Evolutionary conservation across 352 stramenopile species (phyloP), one percentile per base, ranked within the genome.

Genomic region (Globisporangium nagaii): DNA sequence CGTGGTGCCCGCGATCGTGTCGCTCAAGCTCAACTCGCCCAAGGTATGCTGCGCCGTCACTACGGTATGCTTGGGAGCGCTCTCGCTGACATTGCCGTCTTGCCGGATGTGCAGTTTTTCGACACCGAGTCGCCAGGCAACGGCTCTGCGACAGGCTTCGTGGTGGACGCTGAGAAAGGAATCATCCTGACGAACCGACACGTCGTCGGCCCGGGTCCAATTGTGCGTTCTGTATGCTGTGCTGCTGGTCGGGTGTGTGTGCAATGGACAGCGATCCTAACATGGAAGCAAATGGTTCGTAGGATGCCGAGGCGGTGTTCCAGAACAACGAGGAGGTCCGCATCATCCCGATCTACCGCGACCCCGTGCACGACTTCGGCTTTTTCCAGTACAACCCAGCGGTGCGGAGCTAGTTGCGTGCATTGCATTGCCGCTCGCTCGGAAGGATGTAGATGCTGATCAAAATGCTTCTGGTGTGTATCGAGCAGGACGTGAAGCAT

Each of bases 111-210:
- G 60, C 67, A 94, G 73, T 93, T 91, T 24, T 97, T 97, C 55
- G 90, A 97, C 47, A 93, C 84, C 1, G 88, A 96, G 49, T 86
- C 73, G 1, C 79, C 89, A 12, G 86, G 84, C 28, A 97, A 93
- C 41, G 84, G 82, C 34, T 94, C 84, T 0, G 91, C 91, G 1
- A 98, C 90, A 2, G 91, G 91, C 4, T 98, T 98, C 55, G 88
- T 98, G 12, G 91, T 98, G 17, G 90, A 97, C 53, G 84, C 84
- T 1, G 79, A 95, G 65, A 83, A 77, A 49, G 90, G 91, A 8
- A 94, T 98, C 59, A 96, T 98, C 53, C 57, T 98, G 40, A 98
- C 90, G 17, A 98, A 98, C 51, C 86, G 91, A 22, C 91, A 98
- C 53, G 91, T 98, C 12, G 83, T 97, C 13, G 85, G 84, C 4